Percentiles rank a stretch among this genome's conserved stretches.
Evolutionary conservation across 192 early-diverging fungal species (phyloP).

Genomic region (Podochytrium sp.): DNA sequence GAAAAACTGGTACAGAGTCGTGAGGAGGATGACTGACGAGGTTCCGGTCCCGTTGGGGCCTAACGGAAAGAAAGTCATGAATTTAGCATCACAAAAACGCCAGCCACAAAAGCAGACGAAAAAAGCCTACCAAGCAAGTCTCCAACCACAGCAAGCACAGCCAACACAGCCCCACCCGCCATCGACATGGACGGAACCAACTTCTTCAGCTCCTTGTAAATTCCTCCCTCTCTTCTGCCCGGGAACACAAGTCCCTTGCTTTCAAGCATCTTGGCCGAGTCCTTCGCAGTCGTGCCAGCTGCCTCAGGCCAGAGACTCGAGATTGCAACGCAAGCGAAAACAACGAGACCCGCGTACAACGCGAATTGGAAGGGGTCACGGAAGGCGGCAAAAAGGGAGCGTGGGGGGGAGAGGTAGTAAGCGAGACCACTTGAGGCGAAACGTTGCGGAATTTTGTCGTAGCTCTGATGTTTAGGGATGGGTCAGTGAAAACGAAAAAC

Average conservation of each 20-base stretch:
- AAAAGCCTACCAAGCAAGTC: slow-evolving; percentile 73
- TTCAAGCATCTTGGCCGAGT: slow-evolving; percentile 89
- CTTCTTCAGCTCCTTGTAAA: slow-evolving; percentile 96
- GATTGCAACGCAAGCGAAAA: slow-evolving; percentile 81
- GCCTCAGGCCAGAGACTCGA: slow-evolving; percentile 94
- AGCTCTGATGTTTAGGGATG: slow-evolving; percentile 51
- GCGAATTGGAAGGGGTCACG: slow-evolving; percentile 90
- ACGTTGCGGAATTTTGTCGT: slow-evolving; percentile 83
- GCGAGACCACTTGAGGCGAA: slow-evolving; percentile 86
- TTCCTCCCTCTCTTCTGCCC: slow-evolving; percentile 85
- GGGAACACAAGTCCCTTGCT: slow-evolving; percentile 88
- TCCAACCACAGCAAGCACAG: slow-evolving; percentile 79
- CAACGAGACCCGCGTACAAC: slow-evolving; percentile 82
- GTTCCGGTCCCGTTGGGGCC: slow-evolving; percentile 92
- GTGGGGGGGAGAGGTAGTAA: slow-evolving; percentile 92
- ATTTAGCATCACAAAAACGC: background rate
- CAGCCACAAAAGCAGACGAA: background rate
- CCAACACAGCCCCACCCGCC: slow-evolving; percentile 85
- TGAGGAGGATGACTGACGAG: slow-evolving; percentile 86
- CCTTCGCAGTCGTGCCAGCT: slow-evolving; percentile 89
- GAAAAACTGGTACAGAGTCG: slow-evolving; percentile 93
- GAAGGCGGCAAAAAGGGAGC: slow-evolving; percentile 73
- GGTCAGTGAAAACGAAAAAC: slow-evolving; percentile 16
- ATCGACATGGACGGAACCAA: slow-evolving; percentile 89
- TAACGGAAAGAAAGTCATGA: background rate